Evolutionary conservation across 2,329 filamentous ascomycete genomes (phyloP), one percentile per base, ranked within the genome.

Genomic region (Ceratocystis papillata): DNA sequence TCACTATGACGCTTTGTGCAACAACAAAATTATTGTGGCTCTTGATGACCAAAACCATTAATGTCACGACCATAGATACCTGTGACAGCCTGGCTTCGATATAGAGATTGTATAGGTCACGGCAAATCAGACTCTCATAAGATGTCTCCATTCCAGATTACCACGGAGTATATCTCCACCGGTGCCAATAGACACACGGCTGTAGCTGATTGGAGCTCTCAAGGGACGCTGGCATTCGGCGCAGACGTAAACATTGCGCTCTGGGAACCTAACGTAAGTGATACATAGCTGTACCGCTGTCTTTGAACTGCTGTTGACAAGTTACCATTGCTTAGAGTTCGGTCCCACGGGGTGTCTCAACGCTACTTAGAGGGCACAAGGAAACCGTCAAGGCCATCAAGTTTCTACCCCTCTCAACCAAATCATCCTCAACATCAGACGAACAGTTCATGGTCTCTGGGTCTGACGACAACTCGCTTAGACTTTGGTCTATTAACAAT

Each of bases 171-270:
- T 70, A 74, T 94, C 70, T 87, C 90, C 60, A 85, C 87, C 69
- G 94, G 94, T 68, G 93, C 90, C 60, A 99, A 97, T 75, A 83
- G 93, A 71, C 90, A 97, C 72, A 88, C 93, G 20, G 86, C 87
- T 17, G 89, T 90, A 33, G 92, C 93, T 33, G 93, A 97, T 77
- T 99, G 94, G 94, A 85, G 88, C 73, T 73, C 77, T 22, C 77
- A 81, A 69, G 89, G 88, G 8, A 74, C 91, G 57, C 79, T 99
- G 65, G 94, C 91, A 37, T 99, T 90, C 77, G 94, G 94, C 41
- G 87, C 92, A 7, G 90, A 95, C 75, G 86, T 87, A 71, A 94
- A 94, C 76, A 82, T 99, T 71, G 93, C 91, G 55, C 74, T 97
- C 50, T 99, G 94, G 94, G 80, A 85, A 73, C 91, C 91, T 66